Evolutionary conservation across 768 basidiomycete genomes (phyloP).

Genomic region (Tylopilus sp.): DNA sequence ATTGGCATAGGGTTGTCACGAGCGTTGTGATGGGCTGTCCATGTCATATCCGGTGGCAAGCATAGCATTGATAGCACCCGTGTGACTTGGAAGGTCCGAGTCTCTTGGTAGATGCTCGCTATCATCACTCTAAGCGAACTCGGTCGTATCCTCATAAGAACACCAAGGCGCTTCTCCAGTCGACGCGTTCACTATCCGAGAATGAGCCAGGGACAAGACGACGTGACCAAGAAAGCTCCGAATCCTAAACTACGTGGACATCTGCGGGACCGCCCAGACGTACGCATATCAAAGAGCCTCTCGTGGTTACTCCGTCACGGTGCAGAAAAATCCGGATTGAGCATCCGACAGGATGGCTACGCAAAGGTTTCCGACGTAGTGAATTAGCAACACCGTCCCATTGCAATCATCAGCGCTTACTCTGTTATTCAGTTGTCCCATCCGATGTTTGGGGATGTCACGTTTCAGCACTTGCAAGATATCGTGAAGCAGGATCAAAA

Average conservation of each 20-base stretch:
- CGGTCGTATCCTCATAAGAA: background rate
- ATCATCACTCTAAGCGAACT: background rate
- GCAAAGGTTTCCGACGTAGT: constrained; percentile 82
- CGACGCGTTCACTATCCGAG: constrained; percentile 2
- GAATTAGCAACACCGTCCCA: constrained; percentile 29
- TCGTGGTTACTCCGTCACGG: constrained; percentile 93
- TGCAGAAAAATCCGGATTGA: constrained; percentile 68
- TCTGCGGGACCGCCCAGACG: constrained; percentile 61
- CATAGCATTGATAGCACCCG: background rate
- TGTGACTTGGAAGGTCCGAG: too few relatives aligned
- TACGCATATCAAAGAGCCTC: constrained; percentile 78
- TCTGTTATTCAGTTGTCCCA: constrained; percentile 52
- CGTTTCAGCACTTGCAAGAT: constrained; percentile 49
- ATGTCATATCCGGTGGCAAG: background rate
- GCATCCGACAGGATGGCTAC: constrained; percentile 83
- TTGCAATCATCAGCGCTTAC: constrained; percentile 3
- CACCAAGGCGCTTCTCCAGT: constrained; percentile 2
- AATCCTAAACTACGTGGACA: constrained; percentile 53
- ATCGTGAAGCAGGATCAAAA: constrained; percentile 70
- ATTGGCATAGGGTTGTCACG: background rate
- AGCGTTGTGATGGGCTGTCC: background rate
- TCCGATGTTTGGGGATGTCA: constrained; percentile 62
- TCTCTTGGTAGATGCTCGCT: constrained; percentile 7
- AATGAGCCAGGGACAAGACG: constrained; percentile 10
- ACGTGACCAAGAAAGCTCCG: constrained; percentile 10